Base-by-base conservation (phyloP, 805 yeast species). In the Candida suzukii region DNA sequence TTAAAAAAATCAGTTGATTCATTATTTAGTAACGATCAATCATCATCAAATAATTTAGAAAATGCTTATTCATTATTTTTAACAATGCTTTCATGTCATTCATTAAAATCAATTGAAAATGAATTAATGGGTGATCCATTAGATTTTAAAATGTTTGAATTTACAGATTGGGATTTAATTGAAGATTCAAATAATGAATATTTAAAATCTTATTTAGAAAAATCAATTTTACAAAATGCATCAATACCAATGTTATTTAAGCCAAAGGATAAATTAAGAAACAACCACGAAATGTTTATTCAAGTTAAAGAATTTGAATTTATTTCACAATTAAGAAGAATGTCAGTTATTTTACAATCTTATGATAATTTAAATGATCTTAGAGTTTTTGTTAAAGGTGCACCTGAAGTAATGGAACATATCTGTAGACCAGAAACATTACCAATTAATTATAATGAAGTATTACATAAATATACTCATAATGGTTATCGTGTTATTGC, bases 401-500 rank as follows among this genome's bases (percentile, higher is more conserved):
- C 99, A 0, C 99, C 99, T 0, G 99, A 93, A 57, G 86, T 90
- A 11, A 85, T 93, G 72, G 68, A 74, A 25, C 81, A 78, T 16
- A 77, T 93, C 25, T 93, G 99, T 63, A 64, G 67, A 14, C 77
- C 82, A 1, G 76, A 73, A 17, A 67, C 88, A 0, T 62, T 93
- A 38, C 99, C 99, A 1, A 56, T 60, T 2, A 76, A 88, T 52
- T 93, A 75, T 57, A 81, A 83, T 20, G 83, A 83, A 27, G 57
- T 84, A 19, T 68, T 93, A 28, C 83, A 88, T 53, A 72, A 80
- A 43, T 93, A 93, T 58, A 93, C 99, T 0, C 98, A 88, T 57
- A 77, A 80, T 38, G 99, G 99, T 1, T 88, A 81, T 58, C 78
- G 99, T 56, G 97, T 93, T 2, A 93, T 93, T 62, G 98, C 96